phyloP scores from a whole-genome alignment of 1,139 yeast species.

The Suhomyces bribrorum region DNA sequence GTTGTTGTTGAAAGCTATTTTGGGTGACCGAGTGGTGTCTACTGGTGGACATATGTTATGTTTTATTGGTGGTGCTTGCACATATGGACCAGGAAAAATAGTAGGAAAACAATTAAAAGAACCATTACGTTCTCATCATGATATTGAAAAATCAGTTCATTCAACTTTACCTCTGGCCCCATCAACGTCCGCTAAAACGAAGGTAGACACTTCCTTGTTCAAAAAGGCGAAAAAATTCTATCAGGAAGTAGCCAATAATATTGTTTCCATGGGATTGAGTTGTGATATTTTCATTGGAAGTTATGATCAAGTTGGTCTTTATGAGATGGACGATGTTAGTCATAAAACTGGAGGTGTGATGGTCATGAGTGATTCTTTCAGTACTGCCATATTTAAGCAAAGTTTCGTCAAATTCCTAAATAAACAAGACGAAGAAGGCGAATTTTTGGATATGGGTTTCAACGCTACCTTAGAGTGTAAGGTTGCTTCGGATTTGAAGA shows the following conservation, averaged over 20 bases:
- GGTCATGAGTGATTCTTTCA: constrained; percentile 63
- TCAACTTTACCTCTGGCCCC: constrained; percentile 34
- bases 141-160: constrained; percentile 46
- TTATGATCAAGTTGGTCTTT: constrained; percentile 67
- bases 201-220: constrained; percentile 35
- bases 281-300: constrained; percentile 62
- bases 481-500: constrained; percentile 47
- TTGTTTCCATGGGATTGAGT: constrained; percentile 49
- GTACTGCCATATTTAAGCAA: constrained; percentile 66
- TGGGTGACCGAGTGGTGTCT: constrained; percentile 34
- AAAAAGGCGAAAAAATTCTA: constrained; percentile 46
- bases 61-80: constrained; percentile 61
- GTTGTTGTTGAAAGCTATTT: constrained; percentile 45
- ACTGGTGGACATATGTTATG: constrained; percentile 63
- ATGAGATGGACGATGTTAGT: constrained; percentile 62
- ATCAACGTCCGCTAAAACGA: constrained; percentile 28
- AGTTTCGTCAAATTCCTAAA: constrained; percentile 56
- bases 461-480: constrained; percentile 62
- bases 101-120: constrained; percentile 51
- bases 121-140: constrained; percentile 61
- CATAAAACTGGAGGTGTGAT: constrained; percentile 62
- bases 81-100: constrained; percentile 57
- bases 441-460: constrained; percentile 49
- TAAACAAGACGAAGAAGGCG: constrained; percentile 29
- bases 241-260: constrained; percentile 41